Conservation (phyloP, 768 basidiomycete species). For the Suillus occidentalis region DNA sequence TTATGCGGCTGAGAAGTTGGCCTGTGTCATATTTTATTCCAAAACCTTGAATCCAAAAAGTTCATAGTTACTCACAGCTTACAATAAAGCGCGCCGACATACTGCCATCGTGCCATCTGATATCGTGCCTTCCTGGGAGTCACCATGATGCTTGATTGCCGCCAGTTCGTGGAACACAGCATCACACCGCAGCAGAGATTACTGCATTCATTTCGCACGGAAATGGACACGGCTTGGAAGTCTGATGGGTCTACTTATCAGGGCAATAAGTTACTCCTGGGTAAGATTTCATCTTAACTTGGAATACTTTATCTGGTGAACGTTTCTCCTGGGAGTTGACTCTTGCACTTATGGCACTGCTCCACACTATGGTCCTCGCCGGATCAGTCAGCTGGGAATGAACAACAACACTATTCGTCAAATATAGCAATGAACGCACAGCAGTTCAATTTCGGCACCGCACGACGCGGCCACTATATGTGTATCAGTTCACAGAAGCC, state of each 20-base stretch:
- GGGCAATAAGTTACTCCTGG: neutral
- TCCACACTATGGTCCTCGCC: neutral
- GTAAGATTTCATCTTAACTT: neutral
- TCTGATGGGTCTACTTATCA: neutral
- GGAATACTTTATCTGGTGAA: neutral
- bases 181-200: neutral
- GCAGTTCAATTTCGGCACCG: neutral
- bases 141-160: neutral
- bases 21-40: neutral
- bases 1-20: conserved; percentile 7
- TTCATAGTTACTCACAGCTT: neutral
- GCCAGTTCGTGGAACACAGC: neutral
- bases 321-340: neutral
- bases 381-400: neutral
- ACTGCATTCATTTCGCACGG: neutral
- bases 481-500: neutral
- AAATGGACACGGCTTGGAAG: neutral
- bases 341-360: neutral
- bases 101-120: neutral
- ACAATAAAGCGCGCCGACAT: neutral
- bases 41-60: conserved; percentile 1
- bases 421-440: neutral
- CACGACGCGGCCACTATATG: conserved; percentile 4
- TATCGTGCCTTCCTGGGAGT: neutral
- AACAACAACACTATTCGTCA: neutral